Conservation (phyloP, 2,329 filamentous ascomycete genomes). For the Phyllosticta citribraziliensis region DNA sequence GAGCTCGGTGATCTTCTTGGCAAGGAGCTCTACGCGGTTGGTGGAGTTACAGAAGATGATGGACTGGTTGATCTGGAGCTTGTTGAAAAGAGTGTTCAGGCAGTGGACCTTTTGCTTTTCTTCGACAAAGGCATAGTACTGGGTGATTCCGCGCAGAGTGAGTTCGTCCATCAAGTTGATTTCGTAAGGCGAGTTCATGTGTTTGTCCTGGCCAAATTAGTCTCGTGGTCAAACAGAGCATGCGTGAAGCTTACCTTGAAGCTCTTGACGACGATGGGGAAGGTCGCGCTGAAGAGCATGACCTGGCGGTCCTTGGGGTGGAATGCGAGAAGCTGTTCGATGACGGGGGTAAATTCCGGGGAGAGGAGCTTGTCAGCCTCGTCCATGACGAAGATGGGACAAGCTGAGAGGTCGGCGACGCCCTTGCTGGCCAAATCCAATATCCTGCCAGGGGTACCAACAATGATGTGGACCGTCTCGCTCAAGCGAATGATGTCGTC, state of each 20-base stretch:
- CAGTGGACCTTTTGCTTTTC: constrained; percentile 99
- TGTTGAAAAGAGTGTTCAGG: constrained; percentile 96
- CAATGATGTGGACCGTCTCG: constrained; percentile 93
- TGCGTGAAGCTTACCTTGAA: constrained; percentile 54
- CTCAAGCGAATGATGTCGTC: constrained; percentile 94
- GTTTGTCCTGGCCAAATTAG: constrained; percentile 58
- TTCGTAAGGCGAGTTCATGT: constrained; percentile 93
- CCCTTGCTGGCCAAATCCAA: constrained; percentile 93
- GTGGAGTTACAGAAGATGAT: constrained; percentile 99
- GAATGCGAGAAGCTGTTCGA: constrained; percentile 90
- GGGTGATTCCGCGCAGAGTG: constrained; percentile 92
- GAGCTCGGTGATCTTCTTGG: constrained; percentile 98
- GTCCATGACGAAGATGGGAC: constrained; percentile 98
- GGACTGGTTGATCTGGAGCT: constrained; percentile 98
- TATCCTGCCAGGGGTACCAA: constrained; percentile 93
- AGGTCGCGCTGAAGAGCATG: constrained; percentile 98
- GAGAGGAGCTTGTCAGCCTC: constrained; percentile 97
- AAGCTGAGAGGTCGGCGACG: constrained; percentile 90
- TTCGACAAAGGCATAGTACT: constrained; percentile 98
- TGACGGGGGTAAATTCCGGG: constrained; percentile 91
- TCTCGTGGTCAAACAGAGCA: constrained; percentile 9
- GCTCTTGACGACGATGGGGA: constrained; percentile 91
- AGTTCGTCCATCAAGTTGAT: constrained; percentile 99
- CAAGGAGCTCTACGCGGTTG: constrained; percentile 91
- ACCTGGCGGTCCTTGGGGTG: constrained; percentile 96